Evolutionary conservation across 1,284 basidiomycete species (phyloP).

Genomic region (Sparassis latifolia): DNA sequence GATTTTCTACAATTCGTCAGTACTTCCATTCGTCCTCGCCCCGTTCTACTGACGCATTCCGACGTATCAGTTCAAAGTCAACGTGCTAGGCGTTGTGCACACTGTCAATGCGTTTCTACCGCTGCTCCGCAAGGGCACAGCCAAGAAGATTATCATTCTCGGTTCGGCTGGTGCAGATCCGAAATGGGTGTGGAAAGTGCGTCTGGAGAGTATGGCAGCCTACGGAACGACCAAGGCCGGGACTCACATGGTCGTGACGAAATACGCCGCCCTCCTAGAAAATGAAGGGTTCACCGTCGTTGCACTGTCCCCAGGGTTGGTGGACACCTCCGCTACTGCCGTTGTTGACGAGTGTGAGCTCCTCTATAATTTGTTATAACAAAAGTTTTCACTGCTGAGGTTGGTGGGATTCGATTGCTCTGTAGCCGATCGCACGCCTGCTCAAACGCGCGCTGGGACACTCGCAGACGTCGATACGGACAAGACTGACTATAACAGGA

Average conservation of each 20-base stretch:
- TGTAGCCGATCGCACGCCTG: no score
- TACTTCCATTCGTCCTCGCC: not conserved
- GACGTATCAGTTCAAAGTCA: slow-evolving; percentile 24
- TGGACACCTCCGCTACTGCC: slow-evolving; percentile 14
- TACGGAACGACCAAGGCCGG: slow-evolving; percentile 33
- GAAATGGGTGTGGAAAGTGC: slow-evolving; percentile 16
- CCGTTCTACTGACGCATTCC: not conserved
- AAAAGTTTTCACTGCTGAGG: no score
- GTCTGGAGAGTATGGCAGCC: slow-evolving; percentile 12
- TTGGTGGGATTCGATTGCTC: no score
- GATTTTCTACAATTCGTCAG: slow-evolving; percentile 11
- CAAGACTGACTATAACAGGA: no score
- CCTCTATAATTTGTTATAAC: no score
- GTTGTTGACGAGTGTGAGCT: no score
- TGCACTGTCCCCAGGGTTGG: slow-evolving; percentile 30
- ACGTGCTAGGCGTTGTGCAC: slow-evolving; percentile 32
- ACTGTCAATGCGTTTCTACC: slow-evolving; percentile 31
- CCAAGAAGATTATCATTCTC: slow-evolving; percentile 33
- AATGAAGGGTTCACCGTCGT: slow-evolving; percentile 31
- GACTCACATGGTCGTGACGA: slow-evolving; percentile 31
- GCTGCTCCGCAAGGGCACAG: slow-evolving; percentile 28
- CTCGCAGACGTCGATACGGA: no score
- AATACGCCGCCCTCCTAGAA: slow-evolving; percentile 30
- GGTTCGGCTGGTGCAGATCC: slow-evolving; percentile 25
- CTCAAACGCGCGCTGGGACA: no score